Conservation (phyloP, 768 basidiomycete species). For the Lactifluus echinatus region DNA sequence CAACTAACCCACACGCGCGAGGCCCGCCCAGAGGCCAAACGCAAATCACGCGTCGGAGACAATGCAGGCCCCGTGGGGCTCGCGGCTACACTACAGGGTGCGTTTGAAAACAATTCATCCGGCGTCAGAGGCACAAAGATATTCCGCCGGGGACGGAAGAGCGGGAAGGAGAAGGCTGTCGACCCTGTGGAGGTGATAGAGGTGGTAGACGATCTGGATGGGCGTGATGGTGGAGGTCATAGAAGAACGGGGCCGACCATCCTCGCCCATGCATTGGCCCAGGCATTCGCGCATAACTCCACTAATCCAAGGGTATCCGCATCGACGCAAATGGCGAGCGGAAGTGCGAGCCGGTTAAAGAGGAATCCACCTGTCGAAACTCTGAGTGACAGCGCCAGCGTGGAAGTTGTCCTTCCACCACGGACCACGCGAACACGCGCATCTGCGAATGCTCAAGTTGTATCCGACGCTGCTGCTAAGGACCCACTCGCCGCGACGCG, state of each 20-base stretch:
- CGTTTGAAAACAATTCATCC: slow-evolving; percentile 2
- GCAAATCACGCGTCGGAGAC: neutral
- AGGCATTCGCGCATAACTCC: slow-evolving; percentile 4
- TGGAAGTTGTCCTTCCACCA: neutral
- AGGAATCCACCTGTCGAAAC: neutral
- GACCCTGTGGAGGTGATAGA: neutral
- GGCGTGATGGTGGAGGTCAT: neutral
- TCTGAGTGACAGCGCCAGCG: neutral
- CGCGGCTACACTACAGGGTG: neutral
- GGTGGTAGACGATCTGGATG: neutral
- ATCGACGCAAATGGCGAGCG: neutral
- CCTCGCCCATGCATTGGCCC: neutral
- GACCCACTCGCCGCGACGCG: neutral
- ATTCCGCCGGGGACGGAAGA: neutral
- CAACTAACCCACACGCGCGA: neutral
- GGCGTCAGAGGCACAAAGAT: neutral
- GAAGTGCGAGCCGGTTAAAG: neutral
- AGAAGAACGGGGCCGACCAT: neutral
- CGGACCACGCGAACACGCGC: neutral
- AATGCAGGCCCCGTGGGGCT: neutral
- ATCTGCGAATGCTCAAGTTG: neutral
- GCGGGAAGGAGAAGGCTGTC: neutral
- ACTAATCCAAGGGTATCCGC: neutral
- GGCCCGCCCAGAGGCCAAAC: neutral
- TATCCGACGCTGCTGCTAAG: neutral